Conservation (phyloP, 2,329 filamentous ascomycete species). For the Fusarium sp. region DNA sequence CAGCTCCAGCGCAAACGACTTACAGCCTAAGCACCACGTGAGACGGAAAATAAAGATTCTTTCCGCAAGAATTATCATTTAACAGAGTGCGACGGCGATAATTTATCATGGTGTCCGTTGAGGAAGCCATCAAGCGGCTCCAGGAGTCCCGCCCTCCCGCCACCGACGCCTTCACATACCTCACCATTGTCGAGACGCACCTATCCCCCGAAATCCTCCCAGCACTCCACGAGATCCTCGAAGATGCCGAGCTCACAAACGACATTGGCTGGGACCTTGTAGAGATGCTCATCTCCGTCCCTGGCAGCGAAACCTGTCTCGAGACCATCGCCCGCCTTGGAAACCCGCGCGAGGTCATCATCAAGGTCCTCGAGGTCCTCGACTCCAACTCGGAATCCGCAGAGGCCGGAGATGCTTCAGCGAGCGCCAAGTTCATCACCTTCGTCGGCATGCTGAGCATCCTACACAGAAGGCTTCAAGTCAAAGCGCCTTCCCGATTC, state of each 20-base stretch:
- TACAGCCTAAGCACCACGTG: slow-evolving; percentile 1
- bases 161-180: slow-evolving; percentile 79
- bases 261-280: slow-evolving; percentile 90
- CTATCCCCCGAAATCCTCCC: slow-evolving; percentile 75
- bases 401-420: slow-evolving; percentile 51
- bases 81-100: background rate
- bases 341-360: slow-evolving; percentile 83
- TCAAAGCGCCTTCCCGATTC: slow-evolving; percentile 82
- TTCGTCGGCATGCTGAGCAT: slow-evolving; percentile 79
- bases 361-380: slow-evolving; percentile 82
- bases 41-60: background rate
- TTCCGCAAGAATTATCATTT: background rate
- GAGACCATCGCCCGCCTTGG: slow-evolving; percentile 81
- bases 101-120: slow-evolving; percentile 48
- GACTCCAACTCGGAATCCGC: slow-evolving; percentile 60
- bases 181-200: slow-evolving; percentile 82
- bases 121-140: slow-evolving; percentile 59
- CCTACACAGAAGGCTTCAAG: slow-evolving; percentile 79
- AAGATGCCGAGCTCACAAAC: slow-evolving; percentile 75
- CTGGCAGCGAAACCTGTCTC: slow-evolving; percentile 77
- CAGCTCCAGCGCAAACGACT: slow-evolving; percentile 7
- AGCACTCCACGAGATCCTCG: slow-evolving; percentile 74
- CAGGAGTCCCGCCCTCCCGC: slow-evolving; percentile 63
- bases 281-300: slow-evolving; percentile 76
- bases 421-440: slow-evolving; percentile 70